These are phyloP conservation scores for Theobroma cacao DNA, from an alignment of 345 rosid species.

Conservation along the genomic window DNA sequence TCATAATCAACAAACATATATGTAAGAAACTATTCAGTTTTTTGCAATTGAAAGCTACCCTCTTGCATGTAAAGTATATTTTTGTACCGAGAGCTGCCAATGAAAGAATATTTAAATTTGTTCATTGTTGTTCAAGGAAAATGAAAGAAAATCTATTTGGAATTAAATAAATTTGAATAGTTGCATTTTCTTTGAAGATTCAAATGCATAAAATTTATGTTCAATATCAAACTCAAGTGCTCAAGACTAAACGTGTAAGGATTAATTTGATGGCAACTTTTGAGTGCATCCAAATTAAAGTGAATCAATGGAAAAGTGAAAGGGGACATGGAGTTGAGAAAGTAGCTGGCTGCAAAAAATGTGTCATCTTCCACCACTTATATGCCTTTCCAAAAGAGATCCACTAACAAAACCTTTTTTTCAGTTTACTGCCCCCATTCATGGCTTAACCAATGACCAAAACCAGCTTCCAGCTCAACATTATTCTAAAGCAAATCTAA, in stretches of 20 bases:
- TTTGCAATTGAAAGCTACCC: neutral
- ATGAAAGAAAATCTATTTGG: no score
- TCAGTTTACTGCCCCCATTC: neutral
- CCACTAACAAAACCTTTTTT: neutral
- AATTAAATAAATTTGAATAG: no score
- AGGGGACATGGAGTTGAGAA: neutral
- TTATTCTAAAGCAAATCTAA: constrained; percentile 1
- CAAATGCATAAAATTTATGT: no score
- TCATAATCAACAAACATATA: neutral
- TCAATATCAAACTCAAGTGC: no score
- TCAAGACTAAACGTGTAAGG: neutral
- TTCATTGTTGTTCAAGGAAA: no score
- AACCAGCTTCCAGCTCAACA: neutral
- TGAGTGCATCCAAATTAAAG: neutral
- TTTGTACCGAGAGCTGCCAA: neutral
- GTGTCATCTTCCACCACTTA: constrained; percentile 8
- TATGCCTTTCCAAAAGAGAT: neutral
- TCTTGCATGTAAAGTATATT: neutral
- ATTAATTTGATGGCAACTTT: neutral
- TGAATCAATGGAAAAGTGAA: neutral
- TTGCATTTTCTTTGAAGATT: no score
- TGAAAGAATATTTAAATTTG: no score
- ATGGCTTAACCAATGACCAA: neutral
- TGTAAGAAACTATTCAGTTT: neutral
- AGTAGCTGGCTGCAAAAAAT: neutral